Conservation (phyloP, 1,284 basidiomycete species). For the Boletus mariae region DNA sequence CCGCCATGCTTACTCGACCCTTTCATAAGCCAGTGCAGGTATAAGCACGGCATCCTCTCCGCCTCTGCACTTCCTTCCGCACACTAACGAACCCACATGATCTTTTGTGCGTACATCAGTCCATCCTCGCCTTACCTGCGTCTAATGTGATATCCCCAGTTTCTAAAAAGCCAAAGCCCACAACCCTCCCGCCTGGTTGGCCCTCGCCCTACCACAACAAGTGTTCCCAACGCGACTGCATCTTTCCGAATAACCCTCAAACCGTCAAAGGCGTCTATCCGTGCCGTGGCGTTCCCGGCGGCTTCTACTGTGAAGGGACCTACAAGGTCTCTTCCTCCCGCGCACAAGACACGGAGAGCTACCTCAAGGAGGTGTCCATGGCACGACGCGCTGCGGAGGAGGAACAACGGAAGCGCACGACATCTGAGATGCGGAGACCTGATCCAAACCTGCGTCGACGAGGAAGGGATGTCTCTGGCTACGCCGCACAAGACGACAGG, state of each 20-base stretch:
- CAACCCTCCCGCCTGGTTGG: constrained; percentile 33
- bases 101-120: constrained; percentile 27
- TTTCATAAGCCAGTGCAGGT: constrained; percentile 25
- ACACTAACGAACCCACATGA: constrained; percentile 26
- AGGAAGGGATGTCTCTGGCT: constrained; percentile 11
- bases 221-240: constrained; percentile 34
- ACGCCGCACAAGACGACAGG: constrained; percentile 6
- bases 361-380: constrained; percentile 27
- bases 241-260: constrained; percentile 37
- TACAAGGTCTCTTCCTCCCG: constrained; percentile 35
- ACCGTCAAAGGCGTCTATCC: constrained; percentile 33
- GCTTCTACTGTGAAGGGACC: constrained; percentile 35
- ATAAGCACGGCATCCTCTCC: constrained; percentile 8
- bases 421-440: constrained; percentile 25
- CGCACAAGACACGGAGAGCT: constrained; percentile 33
- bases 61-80: constrained; percentile 1
- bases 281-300: constrained; percentile 33
- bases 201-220: constrained; percentile 41
- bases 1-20: constrained; percentile 13
- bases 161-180: constrained; percentile 28
- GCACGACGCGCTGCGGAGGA: constrained; percentile 24
- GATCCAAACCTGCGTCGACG: constrained; percentile 21
- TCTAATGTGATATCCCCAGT: constrained; percentile 15
- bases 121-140: not conserved
- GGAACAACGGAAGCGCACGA: constrained; percentile 30